phyloP scores from a whole-genome alignment of 441 rosid species.

The Mallotus repandus region DNA sequence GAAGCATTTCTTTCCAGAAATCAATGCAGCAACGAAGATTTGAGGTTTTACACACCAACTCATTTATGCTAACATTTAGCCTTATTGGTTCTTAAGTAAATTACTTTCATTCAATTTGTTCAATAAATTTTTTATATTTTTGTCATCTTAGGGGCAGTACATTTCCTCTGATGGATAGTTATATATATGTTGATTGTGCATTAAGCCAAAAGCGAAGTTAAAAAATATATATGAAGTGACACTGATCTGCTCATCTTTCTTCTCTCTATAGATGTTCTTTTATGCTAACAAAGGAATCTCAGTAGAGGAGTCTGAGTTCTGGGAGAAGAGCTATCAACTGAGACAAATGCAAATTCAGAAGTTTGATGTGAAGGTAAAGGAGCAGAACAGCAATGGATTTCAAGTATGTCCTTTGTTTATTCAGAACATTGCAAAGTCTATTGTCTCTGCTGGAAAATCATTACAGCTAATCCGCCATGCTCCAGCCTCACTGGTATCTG shows the following conservation, averaged over 20 bases:
- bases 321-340: constrained; percentile 88
- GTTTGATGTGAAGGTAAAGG: constrained; percentile 49
- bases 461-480: constrained; percentile 78
- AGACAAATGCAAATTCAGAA: constrained; percentile 41
- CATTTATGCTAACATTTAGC: background rate
- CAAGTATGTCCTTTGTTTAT: constrained; percentile 69
- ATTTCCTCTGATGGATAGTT: background rate
- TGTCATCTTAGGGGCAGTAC: background rate
- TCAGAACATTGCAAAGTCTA: constrained; percentile 65
- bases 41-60: constrained; percentile 3
- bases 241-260: constrained; percentile 16
- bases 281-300: constrained; percentile 64
- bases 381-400: constrained; percentile 41
- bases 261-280: constrained; percentile 64
- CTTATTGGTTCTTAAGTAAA: background rate
- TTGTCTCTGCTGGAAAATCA: constrained; percentile 96
- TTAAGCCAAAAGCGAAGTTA: background rate
- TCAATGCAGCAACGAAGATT: constrained; percentile 19
- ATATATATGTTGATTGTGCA: background rate
- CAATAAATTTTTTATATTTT: background rate
- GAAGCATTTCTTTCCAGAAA: constrained; percentile 1
- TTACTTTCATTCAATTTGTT: background rate
- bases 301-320: constrained; percentile 77
- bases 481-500: constrained; percentile 40
- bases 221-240: constrained; percentile 2